Percentiles rank a stretch among this genome's conserved stretches.
These are phyloP conservation scores for Prunus fruticosa DNA, from an alignment of 306 rosid species.

Conservation along the genomic window DNA sequence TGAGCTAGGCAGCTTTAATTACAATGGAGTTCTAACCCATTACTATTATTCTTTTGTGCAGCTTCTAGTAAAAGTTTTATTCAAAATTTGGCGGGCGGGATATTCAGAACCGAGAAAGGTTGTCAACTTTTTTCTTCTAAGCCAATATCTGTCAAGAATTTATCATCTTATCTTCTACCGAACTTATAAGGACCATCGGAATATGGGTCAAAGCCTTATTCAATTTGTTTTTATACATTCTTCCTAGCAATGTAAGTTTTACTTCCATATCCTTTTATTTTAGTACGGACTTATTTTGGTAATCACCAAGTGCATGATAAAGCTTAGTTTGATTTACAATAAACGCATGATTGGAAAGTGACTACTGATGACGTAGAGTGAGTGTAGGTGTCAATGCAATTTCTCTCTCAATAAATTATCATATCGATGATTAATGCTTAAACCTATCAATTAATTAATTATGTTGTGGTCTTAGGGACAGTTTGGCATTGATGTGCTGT, in stretches of 20 bases:
- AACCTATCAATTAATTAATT: too few species aligned
- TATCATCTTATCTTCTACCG: conserved; percentile 10
- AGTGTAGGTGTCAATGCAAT: too few species aligned
- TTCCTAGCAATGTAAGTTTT: conserved; percentile 32
- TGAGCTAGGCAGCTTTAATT: not conserved
- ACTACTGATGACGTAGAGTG: too few species aligned
- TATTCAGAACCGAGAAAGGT: not conserved
- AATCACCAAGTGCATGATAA: too few species aligned
- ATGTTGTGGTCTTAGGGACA: not conserved
- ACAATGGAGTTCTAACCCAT: not conserved
- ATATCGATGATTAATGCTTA: too few species aligned
- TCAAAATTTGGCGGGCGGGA: conserved; percentile 12
- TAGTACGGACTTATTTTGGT: too few species aligned
- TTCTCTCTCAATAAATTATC: too few species aligned
- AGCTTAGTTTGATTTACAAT: too few species aligned
- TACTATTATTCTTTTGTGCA: not conserved
- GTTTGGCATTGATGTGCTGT: too few species aligned
- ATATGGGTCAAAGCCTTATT: conserved; percentile 24
- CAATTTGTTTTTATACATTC: conserved; percentile 28
- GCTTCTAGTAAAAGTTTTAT: conserved; percentile 8
- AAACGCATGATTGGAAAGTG: too few species aligned
- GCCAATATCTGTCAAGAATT: conserved; percentile 30
- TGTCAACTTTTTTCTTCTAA: conserved; percentile 12
- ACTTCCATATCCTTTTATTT: too few species aligned
- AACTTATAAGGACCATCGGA: conserved; percentile 16